These are phyloP conservation scores for Sechiopsis laciniata DNA, from an alignment of 306 rosid species.

Conservation along the genomic window DNA sequence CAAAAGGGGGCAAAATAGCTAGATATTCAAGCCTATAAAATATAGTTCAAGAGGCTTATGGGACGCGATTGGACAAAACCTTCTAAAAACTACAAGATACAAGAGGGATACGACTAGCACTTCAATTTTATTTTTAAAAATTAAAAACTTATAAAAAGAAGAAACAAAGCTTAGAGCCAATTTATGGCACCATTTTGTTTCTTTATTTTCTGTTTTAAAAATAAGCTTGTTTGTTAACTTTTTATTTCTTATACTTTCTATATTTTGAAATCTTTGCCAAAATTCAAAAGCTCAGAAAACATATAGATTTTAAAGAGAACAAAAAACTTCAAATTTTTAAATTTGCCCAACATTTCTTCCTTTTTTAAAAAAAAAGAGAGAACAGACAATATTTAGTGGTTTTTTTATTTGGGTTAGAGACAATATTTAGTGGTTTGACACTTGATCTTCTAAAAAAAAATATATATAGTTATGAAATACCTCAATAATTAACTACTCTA, in stretches of 20 bases:
- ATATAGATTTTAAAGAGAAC: too few species aligned
- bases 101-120: background rate
- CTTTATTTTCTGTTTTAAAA: background rate
- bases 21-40: background rate
- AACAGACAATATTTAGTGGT: too few species aligned
- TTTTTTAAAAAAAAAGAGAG: too few species aligned
- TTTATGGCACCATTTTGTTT: background rate
- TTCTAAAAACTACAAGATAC: slow-evolving; percentile 3
- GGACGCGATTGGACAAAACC: background rate
- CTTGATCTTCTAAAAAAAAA: background rate
- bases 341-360: background rate
- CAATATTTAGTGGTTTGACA: slow-evolving; percentile 8
- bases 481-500: background rate
- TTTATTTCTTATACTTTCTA: background rate
- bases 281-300: background rate
- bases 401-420: too few species aligned
- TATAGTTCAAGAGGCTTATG: background rate
- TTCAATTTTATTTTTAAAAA: background rate
- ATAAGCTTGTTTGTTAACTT: background rate
- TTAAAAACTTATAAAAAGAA: background rate
- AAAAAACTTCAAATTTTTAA: background rate
- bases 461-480: background rate
- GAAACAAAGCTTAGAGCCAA: background rate
- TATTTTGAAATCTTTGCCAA: background rate
- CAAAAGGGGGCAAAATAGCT: background rate